Base-by-base conservation (phyloP, 805 yeast genomes). In the Clavispora fructus region DNA sequence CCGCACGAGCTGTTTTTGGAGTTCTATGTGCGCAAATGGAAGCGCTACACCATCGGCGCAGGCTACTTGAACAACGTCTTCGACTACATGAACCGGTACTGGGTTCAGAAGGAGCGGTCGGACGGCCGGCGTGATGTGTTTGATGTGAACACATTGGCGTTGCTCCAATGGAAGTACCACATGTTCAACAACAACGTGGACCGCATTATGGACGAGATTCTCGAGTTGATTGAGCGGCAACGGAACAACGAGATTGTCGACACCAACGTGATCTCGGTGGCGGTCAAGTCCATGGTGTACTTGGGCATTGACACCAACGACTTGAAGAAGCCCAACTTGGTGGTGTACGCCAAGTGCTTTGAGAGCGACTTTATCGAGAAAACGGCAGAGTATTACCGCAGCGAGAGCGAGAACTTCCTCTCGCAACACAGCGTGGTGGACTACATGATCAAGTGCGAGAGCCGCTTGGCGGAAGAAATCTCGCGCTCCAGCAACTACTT, bases 41-140 rank as follows among this genome's bases (percentile, higher is more conserved):
- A 82, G 52, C 78, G 98, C 49, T 94, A 78, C 63, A 81, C 95
- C 19, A 82, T 88, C 44, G 98, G 98, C 26, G 95, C 98, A 1
- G 86, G 90, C 13, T 87, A 88, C 65, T 69, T 94, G 63, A 90
- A 89, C 64, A 94, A 95, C 62, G 91, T 95, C 6, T 87, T 94
- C 59, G 97, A 92, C 63, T 94, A 94, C 66, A 82, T 94, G 79
- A 94, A 94, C 66, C 79, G 98, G 51, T 94, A 92, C 67, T 94
- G 99, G 99, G 97, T 95, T 39, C 87, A 86, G 56, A 91, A 95
- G 60, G 98, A 92, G 66, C 78, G 98, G 60, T 85, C 89, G 38
- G 97, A 92, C 62, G 97, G 97, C 14, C 80, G 88, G 58, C 78
- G 90, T 52, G 90, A 88, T 59, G 83, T 94, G 40, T 89, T 82